phyloP scores from a whole-genome alignment of 2,329 filamentous ascomycete species.

The Macrophomina pseudophaseolina region DNA sequence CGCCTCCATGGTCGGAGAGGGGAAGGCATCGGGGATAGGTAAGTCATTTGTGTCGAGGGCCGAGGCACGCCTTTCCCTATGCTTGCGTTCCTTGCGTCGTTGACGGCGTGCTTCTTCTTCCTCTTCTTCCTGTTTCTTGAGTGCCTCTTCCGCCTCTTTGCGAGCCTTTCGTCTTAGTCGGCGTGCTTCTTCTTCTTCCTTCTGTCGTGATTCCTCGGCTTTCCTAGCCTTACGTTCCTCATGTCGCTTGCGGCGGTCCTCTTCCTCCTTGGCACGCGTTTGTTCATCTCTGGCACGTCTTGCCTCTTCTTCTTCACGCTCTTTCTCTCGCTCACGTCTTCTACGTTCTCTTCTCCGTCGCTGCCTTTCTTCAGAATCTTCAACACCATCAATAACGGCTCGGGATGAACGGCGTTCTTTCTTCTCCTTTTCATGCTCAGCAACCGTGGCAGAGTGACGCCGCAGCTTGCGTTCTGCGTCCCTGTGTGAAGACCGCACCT shows the following conservation, averaged over 20 bases:
- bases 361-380: slow-evolving; percentile 3
- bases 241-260: slow-evolving; percentile 3
- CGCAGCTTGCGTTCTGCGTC: background rate
- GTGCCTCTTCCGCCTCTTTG: background rate
- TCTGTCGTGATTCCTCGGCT: background rate
- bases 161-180: background rate
- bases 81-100: slow-evolving; percentile 1
- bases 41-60: background rate
- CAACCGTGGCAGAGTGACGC: background rate
- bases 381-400: background rate
- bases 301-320: background rate
- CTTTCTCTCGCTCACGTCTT: background rate
- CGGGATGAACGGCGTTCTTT: background rate
- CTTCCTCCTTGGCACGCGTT: slow-evolving; percentile 3
- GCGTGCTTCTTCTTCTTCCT: background rate
- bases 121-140: background rate
- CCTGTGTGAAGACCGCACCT: background rate
- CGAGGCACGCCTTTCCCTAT: background rate
- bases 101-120: slow-evolving; percentile 14
- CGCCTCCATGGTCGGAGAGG: slow-evolving; percentile 15
- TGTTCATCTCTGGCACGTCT: slow-evolving; percentile 36
- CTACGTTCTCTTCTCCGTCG: background rate
- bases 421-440: background rate
- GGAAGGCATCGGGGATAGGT: background rate
- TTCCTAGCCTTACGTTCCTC: background rate